Evolutionary conservation across 2,329 filamentous ascomycete genomes (phyloP).

Genomic region (Neurospora crassa): DNA sequence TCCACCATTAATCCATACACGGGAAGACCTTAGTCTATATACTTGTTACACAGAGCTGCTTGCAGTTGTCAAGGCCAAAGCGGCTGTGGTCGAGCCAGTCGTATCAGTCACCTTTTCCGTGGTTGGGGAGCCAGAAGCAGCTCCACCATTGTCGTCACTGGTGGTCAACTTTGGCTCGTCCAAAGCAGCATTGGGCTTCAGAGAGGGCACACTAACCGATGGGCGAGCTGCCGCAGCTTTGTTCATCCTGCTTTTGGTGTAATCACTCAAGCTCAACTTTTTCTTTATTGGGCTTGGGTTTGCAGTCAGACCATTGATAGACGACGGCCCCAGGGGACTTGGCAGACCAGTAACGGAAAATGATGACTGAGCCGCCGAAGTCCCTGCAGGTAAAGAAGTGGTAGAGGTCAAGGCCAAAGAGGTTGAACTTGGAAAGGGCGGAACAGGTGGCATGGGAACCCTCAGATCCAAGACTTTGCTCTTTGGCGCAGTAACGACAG

Average conservation of each 20-base stretch:
- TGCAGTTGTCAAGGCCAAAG: slow-evolving; percentile 1
- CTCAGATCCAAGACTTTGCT: slow-evolving; percentile 36
- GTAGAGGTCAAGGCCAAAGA: slow-evolving; percentile 26
- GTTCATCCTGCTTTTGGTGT: slow-evolving; percentile 49
- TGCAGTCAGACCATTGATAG: slow-evolving; percentile 33
- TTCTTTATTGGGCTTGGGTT: slow-evolving; percentile 55
- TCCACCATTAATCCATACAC: neutral
- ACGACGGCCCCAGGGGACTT: slow-evolving; percentile 32
- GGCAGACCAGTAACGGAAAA: slow-evolving; percentile 31
- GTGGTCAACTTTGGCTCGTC: slow-evolving; percentile 16
- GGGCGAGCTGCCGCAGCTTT: slow-evolving; percentile 40
- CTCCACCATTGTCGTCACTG: slow-evolving; percentile 6
- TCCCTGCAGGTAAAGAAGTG: slow-evolving; percentile 38
- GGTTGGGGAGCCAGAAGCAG: neutral
- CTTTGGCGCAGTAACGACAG: slow-evolving; percentile 17
- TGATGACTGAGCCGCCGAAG: slow-evolving; percentile 39
- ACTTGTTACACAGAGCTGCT: slow-evolving; percentile 4
- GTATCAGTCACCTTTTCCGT: slow-evolving; percentile 4
- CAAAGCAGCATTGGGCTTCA: slow-evolving; percentile 23
- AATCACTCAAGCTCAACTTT: slow-evolving; percentile 58
- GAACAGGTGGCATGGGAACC: slow-evolving; percentile 48
- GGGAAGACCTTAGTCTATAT: slow-evolving; percentile 3
- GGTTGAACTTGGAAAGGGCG: slow-evolving; percentile 34
- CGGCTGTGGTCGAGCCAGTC: slow-evolving; percentile 3
- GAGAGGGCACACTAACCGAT: slow-evolving; percentile 20